Evolutionary conservation across 805 yeast genomes (phyloP), one percentile per base, ranked within the genome.

Genomic region (Pichia heedii): DNA sequence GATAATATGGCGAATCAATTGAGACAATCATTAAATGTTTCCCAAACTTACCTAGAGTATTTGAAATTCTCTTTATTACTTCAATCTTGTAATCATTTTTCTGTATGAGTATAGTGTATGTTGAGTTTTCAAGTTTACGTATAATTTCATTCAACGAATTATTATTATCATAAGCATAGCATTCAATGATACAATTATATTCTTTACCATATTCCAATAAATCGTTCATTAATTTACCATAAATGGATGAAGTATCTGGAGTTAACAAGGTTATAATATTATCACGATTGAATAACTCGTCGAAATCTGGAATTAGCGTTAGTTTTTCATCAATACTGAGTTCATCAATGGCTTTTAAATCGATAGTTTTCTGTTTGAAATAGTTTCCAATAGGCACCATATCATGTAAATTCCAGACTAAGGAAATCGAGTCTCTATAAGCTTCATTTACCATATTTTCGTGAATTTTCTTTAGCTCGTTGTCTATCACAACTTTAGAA

Each of bases 51-150:
- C 73, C 71, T 35, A 62, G 57, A 19, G 10, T 7, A 4, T n/a
- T 8, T n/a, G 22, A 29, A 13, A 30, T 30, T 27, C 20, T 26
- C 20, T 77, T 78, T 20, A 79, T 76, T 26, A 77, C 70, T 7
- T 79, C 79, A 26, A 76, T 72, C 57, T 77, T 83, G 52, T 74
- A 76, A 73, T 76, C 71, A 54, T 77, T 76, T 29, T n/a, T 29
- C 15, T 29, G 32, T 4, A 29, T 29, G 45, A 81, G 60, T 24
- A 29, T 12, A 15, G 15, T 29, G 32, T 29, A 29, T 4, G 15
- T 29, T 1, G 32, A 29, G 7, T 12, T 29, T 29, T 29, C 32
- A 7, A 29, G 5, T 29, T n/a, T 16, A 4, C 12, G 15, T 12
- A 8, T 29, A 6, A 29, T 29, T 29, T 29, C 16, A 3, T 29